Evolutionary conservation across 495 filamentous ascomycete species (phyloP), one percentile per base, ranked within the genome.

Genomic region (Aspergillus baeticus): DNA sequence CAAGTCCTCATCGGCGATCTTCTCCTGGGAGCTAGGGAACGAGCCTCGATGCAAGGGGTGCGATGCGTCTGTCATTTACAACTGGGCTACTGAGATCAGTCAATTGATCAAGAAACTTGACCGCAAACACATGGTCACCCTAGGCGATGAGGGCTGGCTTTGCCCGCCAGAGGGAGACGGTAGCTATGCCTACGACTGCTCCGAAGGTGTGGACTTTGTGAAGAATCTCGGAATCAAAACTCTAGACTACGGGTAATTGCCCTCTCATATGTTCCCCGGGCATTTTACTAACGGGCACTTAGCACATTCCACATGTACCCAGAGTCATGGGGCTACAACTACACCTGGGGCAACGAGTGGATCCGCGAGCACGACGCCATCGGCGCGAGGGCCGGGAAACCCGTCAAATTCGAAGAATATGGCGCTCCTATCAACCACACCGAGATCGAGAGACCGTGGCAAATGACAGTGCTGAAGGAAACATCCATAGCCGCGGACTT

Each of bases 11-110:
- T 51, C 76, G 0, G 82, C 87, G 1, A 76, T 90, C 54, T 85
- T 90, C 62, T 80, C 84, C 0, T 91, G 87, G 87, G 86, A 90
- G 61, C 71, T 90, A 6, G 80, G 76, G 17, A 91, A 91, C 64
- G 87, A 90, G 72, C 82, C 85, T 10, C 78, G 85, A 53, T 89
- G 87, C 75, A 77, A 78, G 15, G 83, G 77, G 17, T 89, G 87
- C 62, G 69, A 63, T 21, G 74, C 83, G 0, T 74, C 75, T 6
- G 74, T 85, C 10, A 78, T 89, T 51, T 83, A 76, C 39, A 71
- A 81, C 20, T 91, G 87, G 87, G 81, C 81, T 23, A 69, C 70
- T n/a, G 73, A 75, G 15, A 84, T 77, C 15, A 82, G 77, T 51
- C 68, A 74, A 1, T 88, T 85, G 59, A 83, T 90, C 71, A 87